phyloP scores from a whole-genome alignment of 345 rosid species.

The Diplotaxis tenuifolia region DNA sequence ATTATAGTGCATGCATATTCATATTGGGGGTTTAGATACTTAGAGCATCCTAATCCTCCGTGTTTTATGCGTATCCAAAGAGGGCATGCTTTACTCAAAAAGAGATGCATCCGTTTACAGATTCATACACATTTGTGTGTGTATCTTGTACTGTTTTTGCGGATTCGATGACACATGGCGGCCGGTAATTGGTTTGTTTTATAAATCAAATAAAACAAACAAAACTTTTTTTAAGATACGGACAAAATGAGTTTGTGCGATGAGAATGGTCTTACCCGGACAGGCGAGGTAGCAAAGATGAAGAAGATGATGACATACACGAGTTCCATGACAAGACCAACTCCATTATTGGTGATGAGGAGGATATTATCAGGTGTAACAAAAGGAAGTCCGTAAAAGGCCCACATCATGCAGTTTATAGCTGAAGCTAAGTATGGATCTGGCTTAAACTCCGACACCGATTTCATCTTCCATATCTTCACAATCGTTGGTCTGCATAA shows the following conservation, averaged over 20 bases:
- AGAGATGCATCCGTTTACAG: too few relatives aligned
- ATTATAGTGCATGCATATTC: neutral
- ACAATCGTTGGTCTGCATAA: conserved; percentile 60
- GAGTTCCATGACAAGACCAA: conserved; percentile 54
- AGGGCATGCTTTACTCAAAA: too few relatives aligned
- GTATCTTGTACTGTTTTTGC: too few relatives aligned
- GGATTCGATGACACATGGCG: too few relatives aligned
- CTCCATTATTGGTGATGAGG: conserved; percentile 56
- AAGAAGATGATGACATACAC: conserved; percentile 53
- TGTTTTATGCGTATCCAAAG: too few relatives aligned
- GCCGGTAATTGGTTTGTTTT: too few relatives aligned
- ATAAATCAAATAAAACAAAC: too few relatives aligned
- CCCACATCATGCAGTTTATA: conserved; percentile 73
- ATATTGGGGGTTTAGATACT: conserved; percentile 2
- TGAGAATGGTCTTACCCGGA: too few relatives aligned
- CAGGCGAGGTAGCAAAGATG: conserved; percentile 32
- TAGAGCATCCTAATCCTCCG: too few relatives aligned
- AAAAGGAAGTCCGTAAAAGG: conserved; percentile 63
- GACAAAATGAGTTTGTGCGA: too few relatives aligned
- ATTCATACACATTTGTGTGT: too few relatives aligned
- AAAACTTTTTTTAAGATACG: too few relatives aligned
- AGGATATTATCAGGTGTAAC: conserved; percentile 58
- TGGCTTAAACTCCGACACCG: conserved; percentile 52
- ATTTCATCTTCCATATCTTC: conserved; percentile 50
- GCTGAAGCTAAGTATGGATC: conserved; percentile 71